These are phyloP conservation scores for Podospora fimiseda DNA, from an alignment of 495 filamentous ascomycete genomes.

Conservation along the genomic window DNA sequence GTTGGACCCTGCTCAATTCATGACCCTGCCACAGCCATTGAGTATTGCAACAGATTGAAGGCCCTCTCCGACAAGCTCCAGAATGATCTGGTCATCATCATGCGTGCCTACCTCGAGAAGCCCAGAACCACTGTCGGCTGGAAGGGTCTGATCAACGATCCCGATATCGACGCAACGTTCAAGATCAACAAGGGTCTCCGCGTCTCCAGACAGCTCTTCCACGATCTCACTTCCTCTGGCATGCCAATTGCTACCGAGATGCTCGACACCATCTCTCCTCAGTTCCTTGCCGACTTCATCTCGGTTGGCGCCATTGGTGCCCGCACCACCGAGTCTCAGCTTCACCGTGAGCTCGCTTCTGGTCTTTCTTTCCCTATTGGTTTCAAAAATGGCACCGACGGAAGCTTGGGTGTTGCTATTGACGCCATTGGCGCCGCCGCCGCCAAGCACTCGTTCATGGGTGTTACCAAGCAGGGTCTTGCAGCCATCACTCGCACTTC, in stretches of 20 bases:
- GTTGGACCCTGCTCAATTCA: conserved; percentile 97
- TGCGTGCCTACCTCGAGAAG: conserved; percentile 99
- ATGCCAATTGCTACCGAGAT: conserved; percentile 96
- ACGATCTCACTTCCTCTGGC: conserved; percentile 74
- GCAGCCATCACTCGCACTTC: conserved; percentile 89
- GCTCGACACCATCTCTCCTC: conserved; percentile 96
- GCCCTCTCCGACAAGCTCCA: conserved; percentile 64
- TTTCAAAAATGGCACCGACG: conserved; percentile 99
- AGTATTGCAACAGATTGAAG: conserved; percentile 77
- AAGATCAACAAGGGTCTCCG: conserved; percentile 98
- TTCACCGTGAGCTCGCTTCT: conserved; percentile 93
- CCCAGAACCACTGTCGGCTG: conserved; percentile 98
- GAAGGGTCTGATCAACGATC: conserved; percentile 99
- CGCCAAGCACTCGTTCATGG: conserved; percentile 93
- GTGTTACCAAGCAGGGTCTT: conserved; percentile 97
- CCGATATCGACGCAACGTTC: conserved; percentile 94
- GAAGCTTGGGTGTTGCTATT: conserved; percentile 88
- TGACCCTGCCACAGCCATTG: conserved; percentile 79
- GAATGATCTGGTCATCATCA: conserved; percentile 83
- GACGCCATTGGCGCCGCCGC: conserved; percentile 92
- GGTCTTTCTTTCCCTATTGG: conserved; percentile 96
- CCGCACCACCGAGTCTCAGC: conserved; percentile 92
- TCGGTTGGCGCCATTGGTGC: conserved; percentile 94
- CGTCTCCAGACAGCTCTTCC: conserved; percentile 81
- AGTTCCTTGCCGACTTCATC: conserved; percentile 90